Percentiles rank a stretch among this genome's conserved stretches.
These are phyloP conservation scores for Daldinia childiae DNA, from an alignment of 495 filamentous ascomycete species.

Conservation along the genomic window DNA sequence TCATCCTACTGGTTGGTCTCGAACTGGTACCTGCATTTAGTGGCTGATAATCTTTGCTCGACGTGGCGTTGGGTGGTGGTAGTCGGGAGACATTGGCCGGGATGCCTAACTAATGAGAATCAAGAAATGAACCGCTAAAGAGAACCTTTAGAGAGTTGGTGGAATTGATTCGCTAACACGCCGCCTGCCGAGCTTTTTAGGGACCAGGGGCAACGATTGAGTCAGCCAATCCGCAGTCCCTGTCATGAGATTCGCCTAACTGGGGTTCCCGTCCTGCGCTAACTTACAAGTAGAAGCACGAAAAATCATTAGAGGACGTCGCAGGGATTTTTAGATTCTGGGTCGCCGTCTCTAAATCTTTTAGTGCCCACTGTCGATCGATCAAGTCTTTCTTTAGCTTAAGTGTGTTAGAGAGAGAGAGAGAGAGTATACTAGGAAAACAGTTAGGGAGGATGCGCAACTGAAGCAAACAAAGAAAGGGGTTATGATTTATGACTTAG, in stretches of 20 bases:
- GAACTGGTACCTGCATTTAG: slow-evolving; percentile 43
- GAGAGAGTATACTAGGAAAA: not conserved
- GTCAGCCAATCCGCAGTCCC: slow-evolving; percentile 35
- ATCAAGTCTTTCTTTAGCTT: slow-evolving; percentile 5
- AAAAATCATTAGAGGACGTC: slow-evolving; percentile 29
- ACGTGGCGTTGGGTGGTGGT: slow-evolving; percentile 28
- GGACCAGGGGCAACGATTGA: slow-evolving; percentile 32
- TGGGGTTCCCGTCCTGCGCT: slow-evolving; percentile 34
- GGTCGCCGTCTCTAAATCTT: slow-evolving; percentile 1
- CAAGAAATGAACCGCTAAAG: slow-evolving; percentile 17
- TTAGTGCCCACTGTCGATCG: slow-evolving; percentile 19
- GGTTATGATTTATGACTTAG: not conserved
- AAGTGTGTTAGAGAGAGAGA: not conserved
- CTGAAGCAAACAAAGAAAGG: not conserved
- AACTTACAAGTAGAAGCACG: slow-evolving; percentile 17
- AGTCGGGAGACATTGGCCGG: slow-evolving; percentile 31
- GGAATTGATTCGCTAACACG: slow-evolving; percentile 27
- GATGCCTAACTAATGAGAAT: slow-evolving; percentile 30
- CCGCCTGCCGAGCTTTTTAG: slow-evolving; percentile 32
- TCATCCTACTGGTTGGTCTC: slow-evolving; percentile 25
- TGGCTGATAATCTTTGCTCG: slow-evolving; percentile 29
- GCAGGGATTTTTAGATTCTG: slow-evolving; percentile 24
- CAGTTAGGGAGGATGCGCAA: not conserved
- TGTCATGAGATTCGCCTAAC: slow-evolving; percentile 30
- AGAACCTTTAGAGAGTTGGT: slow-evolving; percentile 5